These are phyloP conservation scores for Gynochthodes officinalis DNA, from an alignment of 257 asterid species.

Conservation along the genomic window DNA sequence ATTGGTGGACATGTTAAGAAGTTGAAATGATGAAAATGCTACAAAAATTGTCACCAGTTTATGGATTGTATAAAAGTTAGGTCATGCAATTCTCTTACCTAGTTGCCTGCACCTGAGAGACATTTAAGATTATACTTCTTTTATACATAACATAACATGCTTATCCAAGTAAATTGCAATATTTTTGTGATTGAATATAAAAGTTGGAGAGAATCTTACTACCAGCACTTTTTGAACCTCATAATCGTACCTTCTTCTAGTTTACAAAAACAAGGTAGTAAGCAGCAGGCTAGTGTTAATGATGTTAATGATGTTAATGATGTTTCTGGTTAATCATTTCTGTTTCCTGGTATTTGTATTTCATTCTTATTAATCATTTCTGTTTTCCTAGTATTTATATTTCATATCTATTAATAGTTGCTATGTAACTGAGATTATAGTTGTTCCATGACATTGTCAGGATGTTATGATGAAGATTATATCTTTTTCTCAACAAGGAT, in stretches of 20 bases:
- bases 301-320: too few species aligned
- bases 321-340: too few species aligned
- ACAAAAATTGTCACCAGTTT: not conserved
- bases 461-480: constrained; percentile 81
- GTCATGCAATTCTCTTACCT: not conserved
- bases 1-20: not conserved
- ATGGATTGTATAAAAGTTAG: not conserved
- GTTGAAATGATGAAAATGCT: not conserved
- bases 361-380: too few species aligned
- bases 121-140: not conserved
- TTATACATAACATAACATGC: not conserved
- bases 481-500: constrained; percentile 85
- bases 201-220: not conserved
- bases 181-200: not conserved
- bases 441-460: constrained; percentile 32
- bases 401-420: not conserved
- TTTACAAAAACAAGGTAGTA: not conserved
- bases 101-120: not conserved
- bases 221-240: not conserved
- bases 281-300: not conserved
- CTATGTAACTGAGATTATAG: not conserved
- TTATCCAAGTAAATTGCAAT: not conserved
- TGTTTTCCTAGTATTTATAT: not conserved
- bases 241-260: not conserved
- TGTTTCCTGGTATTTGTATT: not conserved